These are phyloP conservation scores for Tremella fuciformis DNA, from an alignment of 768 basidiomycete genomes.

Conservation along the genomic window DNA sequence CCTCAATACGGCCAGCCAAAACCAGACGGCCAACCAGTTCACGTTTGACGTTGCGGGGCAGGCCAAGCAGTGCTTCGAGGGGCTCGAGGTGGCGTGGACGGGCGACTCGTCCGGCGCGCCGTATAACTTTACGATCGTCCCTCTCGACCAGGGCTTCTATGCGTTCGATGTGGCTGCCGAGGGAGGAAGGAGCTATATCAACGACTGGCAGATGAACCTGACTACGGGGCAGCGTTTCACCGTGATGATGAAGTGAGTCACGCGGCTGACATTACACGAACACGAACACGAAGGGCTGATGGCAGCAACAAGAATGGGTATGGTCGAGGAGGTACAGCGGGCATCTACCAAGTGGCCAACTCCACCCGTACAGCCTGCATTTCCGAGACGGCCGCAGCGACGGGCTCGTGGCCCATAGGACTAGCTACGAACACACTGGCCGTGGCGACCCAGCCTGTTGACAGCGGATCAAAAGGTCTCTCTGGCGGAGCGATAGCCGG, in stretches of 20 bases:
- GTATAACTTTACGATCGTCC: constrained; percentile 40
- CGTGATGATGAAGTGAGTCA: constrained; percentile 45
- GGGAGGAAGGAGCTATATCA: constrained; percentile 9
- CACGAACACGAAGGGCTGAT: constrained; percentile 11
- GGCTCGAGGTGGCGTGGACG: constrained; percentile 38
- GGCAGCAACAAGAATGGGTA: constrained; percentile 26
- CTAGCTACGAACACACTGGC: constrained; percentile 30
- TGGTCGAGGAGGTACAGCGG: constrained; percentile 37
- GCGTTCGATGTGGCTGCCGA: constrained; percentile 37
- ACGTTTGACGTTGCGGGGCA: constrained; percentile 31
- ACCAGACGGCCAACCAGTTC: constrained; percentile 32
- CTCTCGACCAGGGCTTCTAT: constrained; percentile 35
- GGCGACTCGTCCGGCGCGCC: constrained; percentile 27
- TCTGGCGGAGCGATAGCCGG: constrained; percentile 38
- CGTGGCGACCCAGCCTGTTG: constrained; percentile 17
- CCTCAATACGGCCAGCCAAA: constrained; percentile 22
- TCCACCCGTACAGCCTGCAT: constrained; percentile 22
- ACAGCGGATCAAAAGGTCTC: background rate
- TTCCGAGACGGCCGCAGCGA: constrained; percentile 2
- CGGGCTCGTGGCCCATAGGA: constrained; percentile 33
- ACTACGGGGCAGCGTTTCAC: constrained; percentile 37
- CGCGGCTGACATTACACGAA: background rate
- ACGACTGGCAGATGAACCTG: constrained; percentile 37
- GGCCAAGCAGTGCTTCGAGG: constrained; percentile 32
- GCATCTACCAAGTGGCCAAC: constrained; percentile 33